Evolutionary conservation across 257 asterid genomes (phyloP).

Genomic region (Cruciata laevipes): DNA sequence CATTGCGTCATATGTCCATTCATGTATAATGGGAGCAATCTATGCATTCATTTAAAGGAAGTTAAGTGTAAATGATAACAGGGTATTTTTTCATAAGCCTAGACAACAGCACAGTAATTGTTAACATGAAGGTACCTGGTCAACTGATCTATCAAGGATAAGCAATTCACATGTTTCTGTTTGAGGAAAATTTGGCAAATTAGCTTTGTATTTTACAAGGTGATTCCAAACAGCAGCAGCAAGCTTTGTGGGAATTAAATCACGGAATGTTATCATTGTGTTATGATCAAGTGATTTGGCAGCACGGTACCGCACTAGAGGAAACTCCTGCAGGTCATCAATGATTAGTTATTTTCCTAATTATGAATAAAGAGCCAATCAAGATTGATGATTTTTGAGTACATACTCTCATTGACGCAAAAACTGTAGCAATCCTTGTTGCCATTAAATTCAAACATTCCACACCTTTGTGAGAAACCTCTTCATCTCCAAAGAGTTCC

Average conservation of each 20-base stretch:
- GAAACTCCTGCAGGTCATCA: conserved; percentile 76
- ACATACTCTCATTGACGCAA: conserved; percentile 88
- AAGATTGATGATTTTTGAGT: conserved; percentile 8
- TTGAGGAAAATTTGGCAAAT: conserved; percentile 73
- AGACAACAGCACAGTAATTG: conserved; percentile 11
- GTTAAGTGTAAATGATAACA: not conserved
- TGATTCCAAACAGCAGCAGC: conserved; percentile 96
- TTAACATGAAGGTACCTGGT: conserved; percentile 54
- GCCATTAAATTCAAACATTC: conserved; percentile 86
- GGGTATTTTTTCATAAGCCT: not conserved
- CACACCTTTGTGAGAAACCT: conserved; percentile 67
- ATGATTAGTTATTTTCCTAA: conserved; percentile 9
- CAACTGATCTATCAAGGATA: conserved; percentile 90
- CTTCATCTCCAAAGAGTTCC: conserved; percentile 95
- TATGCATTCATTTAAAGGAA: conserved; percentile 17
- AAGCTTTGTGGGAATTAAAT: conserved; percentile 91
- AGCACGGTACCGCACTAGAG: conserved; percentile 83
- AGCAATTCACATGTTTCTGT: conserved; percentile 96
- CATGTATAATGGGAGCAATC: conserved; percentile 98
- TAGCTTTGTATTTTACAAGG: conserved; percentile 79
- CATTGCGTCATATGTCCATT: conserved; percentile 99
- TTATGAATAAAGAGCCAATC: conserved; percentile 17
- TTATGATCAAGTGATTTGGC: conserved; percentile 90
- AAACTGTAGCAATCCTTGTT: conserved; percentile 83
- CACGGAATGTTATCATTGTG: conserved; percentile 90